A percentile compares a stretch with the other conserved stretches of the same genome.
Conservation (phyloP, 768 basidiomycete genomes). For the Ramaria sp. region DNA sequence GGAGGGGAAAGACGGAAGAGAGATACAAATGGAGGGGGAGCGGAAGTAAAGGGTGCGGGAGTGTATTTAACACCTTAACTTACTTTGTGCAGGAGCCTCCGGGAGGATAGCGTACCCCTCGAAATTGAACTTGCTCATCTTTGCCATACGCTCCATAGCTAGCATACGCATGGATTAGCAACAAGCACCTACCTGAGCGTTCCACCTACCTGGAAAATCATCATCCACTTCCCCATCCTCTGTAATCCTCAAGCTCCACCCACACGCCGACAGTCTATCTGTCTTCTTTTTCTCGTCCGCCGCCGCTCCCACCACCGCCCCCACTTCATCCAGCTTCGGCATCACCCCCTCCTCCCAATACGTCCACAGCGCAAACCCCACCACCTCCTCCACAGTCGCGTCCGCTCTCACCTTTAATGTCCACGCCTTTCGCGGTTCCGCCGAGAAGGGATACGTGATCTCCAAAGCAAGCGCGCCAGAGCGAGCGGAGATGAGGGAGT, state of each 20-base stretch:
- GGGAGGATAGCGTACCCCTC: constrained; percentile 78
- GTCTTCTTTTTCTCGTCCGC: constrained; percentile 52
- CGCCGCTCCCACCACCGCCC: constrained; percentile 32
- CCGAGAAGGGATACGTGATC: constrained; percentile 80
- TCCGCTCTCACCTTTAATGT: constrained; percentile 73
- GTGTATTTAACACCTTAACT: too few species aligned
- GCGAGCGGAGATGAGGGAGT: constrained; percentile 76
- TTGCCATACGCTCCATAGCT: constrained; percentile 86
- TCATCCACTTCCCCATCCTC: constrained; percentile 99
- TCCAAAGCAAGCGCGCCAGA: constrained; percentile 50
- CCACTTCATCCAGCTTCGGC: constrained; percentile 63
- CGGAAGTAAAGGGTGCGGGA: too few species aligned
- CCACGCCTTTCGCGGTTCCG: constrained; percentile 51
- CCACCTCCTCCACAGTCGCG: constrained; percentile 89
- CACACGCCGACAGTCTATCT: constrained; percentile 59
- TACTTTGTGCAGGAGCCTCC: constrained; percentile 65
- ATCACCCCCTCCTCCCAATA: constrained; percentile 86
- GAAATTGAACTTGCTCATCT: constrained; percentile 81
- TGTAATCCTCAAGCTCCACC: constrained; percentile 89
- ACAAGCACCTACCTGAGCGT: background rate
- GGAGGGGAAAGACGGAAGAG: too few species aligned
- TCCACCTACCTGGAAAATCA: constrained; percentile 84
- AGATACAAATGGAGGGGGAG: too few species aligned
- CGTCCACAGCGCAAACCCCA: constrained; percentile 85
- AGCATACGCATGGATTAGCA: background rate